Evolutionary conservation across 1,284 basidiomycete genomes (phyloP), one percentile per base, ranked within the genome.

Genomic region (Tilletia setariae): DNA sequence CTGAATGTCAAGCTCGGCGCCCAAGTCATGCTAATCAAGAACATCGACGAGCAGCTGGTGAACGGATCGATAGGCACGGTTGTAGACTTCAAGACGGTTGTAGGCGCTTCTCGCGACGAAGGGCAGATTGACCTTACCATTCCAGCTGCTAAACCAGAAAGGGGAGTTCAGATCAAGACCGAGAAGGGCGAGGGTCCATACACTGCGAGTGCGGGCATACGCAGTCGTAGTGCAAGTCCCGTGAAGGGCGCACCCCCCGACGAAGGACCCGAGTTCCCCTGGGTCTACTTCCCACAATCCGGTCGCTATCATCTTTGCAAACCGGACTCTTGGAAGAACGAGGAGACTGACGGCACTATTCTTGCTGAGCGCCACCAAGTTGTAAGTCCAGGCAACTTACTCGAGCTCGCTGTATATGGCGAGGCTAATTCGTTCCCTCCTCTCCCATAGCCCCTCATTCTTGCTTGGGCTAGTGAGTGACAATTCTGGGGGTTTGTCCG

Each of bases 31-130:
- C 85, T 94, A 23, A 88, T 94, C 86, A 93, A 90, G 87, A 93
- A 87, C 79, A 81, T 86, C 7, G 90, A 91, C 75, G 87, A 89
- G 51, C 86, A 86, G 63, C 87, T 94, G 6, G 91, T 93, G 53
- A 94, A 94, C 81, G 92, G 92, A 0, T 90, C 89, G 11, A 87
- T 93, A 74, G 92, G 92, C 21, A 86, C 86, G 71, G 86, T 94
- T 23, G 80, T 89, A n/a, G 87, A 86, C 0, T 95, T 95, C 43
- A 43, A 44, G 53, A 63, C 19, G 30, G 21, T 63, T 19, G 21
- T 19, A 1, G 56, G 21, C n/a, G 46, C 59, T 9, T 13, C 15
- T 30, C 21, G 61, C 19, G 43, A 49, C 15, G 64, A 28, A 15
- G 64, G 30, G 35, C 35, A 40, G 11, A 40, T 40, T 11, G 35